Evolutionary conservation across 441 rosid genomes (phyloP).

Genomic region (Raphanus hybrid): DNA sequence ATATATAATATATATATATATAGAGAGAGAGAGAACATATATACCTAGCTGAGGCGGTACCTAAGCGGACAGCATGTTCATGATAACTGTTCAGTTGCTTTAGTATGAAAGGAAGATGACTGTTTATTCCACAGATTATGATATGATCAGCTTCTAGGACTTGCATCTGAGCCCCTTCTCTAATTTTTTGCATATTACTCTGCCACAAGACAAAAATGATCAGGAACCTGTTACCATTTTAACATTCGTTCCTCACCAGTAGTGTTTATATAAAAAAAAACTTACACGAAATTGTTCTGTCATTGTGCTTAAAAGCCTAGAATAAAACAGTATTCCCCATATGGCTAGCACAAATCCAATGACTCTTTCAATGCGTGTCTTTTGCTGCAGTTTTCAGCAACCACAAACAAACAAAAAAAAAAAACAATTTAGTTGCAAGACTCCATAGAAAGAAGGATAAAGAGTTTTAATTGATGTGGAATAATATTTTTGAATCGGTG

Average conservation of each 20-base stretch:
- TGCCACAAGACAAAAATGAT: conserved; percentile 45
- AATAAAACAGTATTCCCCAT: conserved; percentile 96
- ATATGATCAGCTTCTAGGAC: conserved; percentile 93
- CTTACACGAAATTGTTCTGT: conserved; percentile 94
- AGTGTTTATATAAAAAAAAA: conserved; percentile 33
- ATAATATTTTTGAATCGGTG: neutral
- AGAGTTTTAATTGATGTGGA: conserved; percentile 16
- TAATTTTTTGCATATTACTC: conserved; percentile 89
- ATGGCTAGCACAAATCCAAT: conserved; percentile 88
- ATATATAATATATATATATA: neutral
- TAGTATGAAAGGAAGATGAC: conserved; percentile 77
- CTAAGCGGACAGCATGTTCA: conserved; percentile 89
- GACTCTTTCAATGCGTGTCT: conserved; percentile 83
- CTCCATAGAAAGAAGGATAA: conserved; percentile 11
- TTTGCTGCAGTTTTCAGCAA: conserved; percentile 76
- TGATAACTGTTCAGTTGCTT: conserved; percentile 93
- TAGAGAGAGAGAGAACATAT: conserved; percentile 26
- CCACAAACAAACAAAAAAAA: conserved; percentile 21
- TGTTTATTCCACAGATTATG: conserved; percentile 86
- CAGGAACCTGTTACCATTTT: conserved; percentile 32
- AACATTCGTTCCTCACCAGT: conserved; percentile 14
- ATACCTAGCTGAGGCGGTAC: conserved; percentile 93
- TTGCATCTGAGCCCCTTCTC: conserved; percentile 98
- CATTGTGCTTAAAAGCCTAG: conserved; percentile 96
- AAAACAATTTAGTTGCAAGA: conserved; percentile 35